Base-by-base conservation (phyloP, 2,329 filamentous ascomycete genomes). In the Chalaropsis ovoidea region DNA sequence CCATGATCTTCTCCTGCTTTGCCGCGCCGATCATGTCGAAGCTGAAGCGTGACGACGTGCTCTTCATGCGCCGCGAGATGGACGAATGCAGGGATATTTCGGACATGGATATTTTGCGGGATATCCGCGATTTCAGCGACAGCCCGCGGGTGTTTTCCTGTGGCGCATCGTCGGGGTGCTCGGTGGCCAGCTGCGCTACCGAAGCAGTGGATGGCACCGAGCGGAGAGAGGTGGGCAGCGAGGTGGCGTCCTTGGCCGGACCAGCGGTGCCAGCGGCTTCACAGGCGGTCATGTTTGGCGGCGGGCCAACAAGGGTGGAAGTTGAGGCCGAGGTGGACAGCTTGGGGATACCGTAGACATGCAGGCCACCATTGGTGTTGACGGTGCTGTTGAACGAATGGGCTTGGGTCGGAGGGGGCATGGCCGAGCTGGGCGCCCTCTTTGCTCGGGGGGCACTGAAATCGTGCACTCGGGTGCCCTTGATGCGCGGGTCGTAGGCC, bases 11-110 rank as follows among this genome's bases (percentile, higher is more conserved):
- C 73, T 87, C 84, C 70, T 86, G 80, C 67, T 83, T 81, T 15
- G 87, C 87, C 5, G 83, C 83, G 4, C 86, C 86, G 17, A 86
- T 82, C 79, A 91, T 89, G 71, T 92, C 88, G 71, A 93, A 93
- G 70, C 88, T 92, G 72, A 93, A 92, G 15, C 89, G 80, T 0
- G 87, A 90, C 0, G 88, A 89, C 11, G 86, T 89, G 72, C 88
- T 91, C 74, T 86, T 87, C 84, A 87, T 86, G 68, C 86, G 84
- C 67, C 76, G 81, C 1, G 84, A 84, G 42, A 86, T 68, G 0
- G 80, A 78, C 6, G 80, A 81, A 64, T 77, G 78, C 8, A 72
- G 72, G 0, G 81, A 82, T 13, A 77, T 72, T 3, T 77, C 78
- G 0, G 81, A 80, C 0, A 79, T 67, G n/a, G 81, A 85, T 2